Evolutionary conservation across 306 rosid species (phyloP).

Genomic region (Cicer cuneatum): DNA sequence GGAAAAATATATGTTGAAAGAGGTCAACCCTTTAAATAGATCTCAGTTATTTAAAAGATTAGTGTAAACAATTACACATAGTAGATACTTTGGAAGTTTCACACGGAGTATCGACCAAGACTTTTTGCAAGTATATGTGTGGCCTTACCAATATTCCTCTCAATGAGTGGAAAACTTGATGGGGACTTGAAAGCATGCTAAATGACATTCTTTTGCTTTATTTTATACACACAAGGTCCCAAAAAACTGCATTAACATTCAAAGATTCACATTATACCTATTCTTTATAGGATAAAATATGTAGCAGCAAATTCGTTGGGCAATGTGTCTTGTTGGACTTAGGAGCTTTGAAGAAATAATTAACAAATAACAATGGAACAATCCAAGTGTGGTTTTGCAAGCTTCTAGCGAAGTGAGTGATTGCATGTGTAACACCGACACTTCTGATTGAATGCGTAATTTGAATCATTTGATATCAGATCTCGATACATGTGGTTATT

Average conservation of each 20-base stretch:
- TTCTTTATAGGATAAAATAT: conserved; percentile 24
- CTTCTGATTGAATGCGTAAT: too few relatives aligned
- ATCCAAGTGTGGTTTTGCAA: conserved; percentile 26
- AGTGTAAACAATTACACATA: too few relatives aligned
- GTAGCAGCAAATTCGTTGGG: conserved; percentile 37
- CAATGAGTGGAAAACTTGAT: conserved; percentile 14
- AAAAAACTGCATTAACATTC: conserved; percentile 20
- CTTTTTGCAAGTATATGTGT: conserved; percentile 11
- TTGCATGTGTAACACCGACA: conserved; percentile 39
- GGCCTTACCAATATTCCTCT: conserved; percentile 27
- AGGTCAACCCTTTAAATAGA: too few relatives aligned
- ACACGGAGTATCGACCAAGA: conserved; percentile 32
- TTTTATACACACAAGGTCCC: conserved; percentile 2
- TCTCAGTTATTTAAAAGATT: too few relatives aligned
- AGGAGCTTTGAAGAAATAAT: conserved; percentile 25
- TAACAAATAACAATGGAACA: conserved; percentile 19
- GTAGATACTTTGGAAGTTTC: conserved; percentile 17
- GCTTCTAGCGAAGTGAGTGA: conserved; percentile 36
- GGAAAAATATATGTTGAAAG: too few relatives aligned
- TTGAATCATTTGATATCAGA: too few relatives aligned
- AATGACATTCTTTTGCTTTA: conserved; percentile 16
- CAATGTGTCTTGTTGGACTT: conserved; percentile 33
- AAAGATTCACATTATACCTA: conserved; percentile 23
- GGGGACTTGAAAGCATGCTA: conserved; percentile 36
- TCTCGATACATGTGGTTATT: too few relatives aligned